Conservation (phyloP, 1,284 basidiomycete genomes). For the Austroboletus novae-zelandiae region DNA sequence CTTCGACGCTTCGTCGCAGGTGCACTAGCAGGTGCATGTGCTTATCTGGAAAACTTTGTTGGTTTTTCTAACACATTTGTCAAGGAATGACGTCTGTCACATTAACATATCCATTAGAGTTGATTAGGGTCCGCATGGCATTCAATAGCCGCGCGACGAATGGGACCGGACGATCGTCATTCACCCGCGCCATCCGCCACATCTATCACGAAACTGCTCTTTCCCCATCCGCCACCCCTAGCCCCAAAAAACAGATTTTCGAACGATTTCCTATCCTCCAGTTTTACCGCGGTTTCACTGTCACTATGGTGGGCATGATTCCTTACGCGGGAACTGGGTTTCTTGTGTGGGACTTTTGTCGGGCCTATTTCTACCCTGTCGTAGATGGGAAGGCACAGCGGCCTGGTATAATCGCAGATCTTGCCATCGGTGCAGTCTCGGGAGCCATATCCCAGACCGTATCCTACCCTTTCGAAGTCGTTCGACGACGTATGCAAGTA, state of each 20-base stretch:
- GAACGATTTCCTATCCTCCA: constrained; percentile 73
- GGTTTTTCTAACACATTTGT: background rate
- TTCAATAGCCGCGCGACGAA: constrained; percentile 67
- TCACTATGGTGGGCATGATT: constrained; percentile 90
- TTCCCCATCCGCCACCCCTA: constrained; percentile 26
- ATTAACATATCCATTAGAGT: constrained; percentile 92
- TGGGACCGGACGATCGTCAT: constrained; percentile 48
- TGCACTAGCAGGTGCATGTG: constrained; percentile 72
- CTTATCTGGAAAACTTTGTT: background rate
- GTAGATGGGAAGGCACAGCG: constrained; percentile 40
- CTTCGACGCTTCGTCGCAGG: constrained; percentile 85
- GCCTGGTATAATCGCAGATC: constrained; percentile 52
- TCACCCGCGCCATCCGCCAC: constrained; percentile 57
- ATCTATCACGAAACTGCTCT: constrained; percentile 69
- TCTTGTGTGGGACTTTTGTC: constrained; percentile 86
- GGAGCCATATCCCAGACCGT: constrained; percentile 88
- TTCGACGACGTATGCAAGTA: constrained; percentile 94
- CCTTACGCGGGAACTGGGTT: constrained; percentile 98
- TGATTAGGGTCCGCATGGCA: constrained; percentile 94
- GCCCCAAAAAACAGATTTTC: constrained; percentile 36
- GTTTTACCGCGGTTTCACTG: constrained; percentile 95
- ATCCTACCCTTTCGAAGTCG: constrained; percentile 96
- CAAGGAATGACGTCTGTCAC: constrained; percentile 88
- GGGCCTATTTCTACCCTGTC: constrained; percentile 57
- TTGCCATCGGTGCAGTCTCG: constrained; percentile 86